A percentile compares a stretch with the other conserved stretches of the same genome.
Evolutionary conservation across 371 early-diverging fungal species (phyloP).

Genomic region (Chytridium lagenaria): DNA sequence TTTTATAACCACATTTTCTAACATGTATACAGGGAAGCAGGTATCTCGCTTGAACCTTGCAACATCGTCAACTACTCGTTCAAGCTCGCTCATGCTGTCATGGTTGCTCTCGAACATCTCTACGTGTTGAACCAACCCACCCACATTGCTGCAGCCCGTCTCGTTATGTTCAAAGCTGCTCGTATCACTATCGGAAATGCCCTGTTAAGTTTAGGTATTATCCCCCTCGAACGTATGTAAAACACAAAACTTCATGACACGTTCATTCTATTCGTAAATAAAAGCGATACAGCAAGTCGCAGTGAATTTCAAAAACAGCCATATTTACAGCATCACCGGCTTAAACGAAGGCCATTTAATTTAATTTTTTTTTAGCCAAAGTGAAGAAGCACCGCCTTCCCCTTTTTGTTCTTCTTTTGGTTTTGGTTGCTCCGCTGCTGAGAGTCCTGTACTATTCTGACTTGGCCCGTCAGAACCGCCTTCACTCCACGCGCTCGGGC

Average conservation of each 20-base stretch:
- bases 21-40: constrained; percentile 30
- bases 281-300: too few species aligned
- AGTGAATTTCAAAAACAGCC: too few species aligned
- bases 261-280: too few species aligned
- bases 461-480: too few species aligned
- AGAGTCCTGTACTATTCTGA: too few species aligned
- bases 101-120: constrained; percentile 80
- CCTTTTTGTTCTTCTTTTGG: constrained; percentile 40
- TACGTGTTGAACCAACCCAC: constrained; percentile 81
- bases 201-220: constrained; percentile 76
- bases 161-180: constrained; percentile 77
- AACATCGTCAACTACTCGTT: constrained; percentile 92
- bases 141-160: constrained; percentile 81
- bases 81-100: constrained; percentile 85
- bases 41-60: constrained; percentile 85
- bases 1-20: background rate
- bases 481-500: constrained; percentile 19
- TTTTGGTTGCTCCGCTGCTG: constrained; percentile 3
- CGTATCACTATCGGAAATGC: constrained; percentile 81
- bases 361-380: constrained; percentile 31
- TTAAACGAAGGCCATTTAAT: background rate
- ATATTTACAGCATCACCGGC: too few species aligned
- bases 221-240: constrained; percentile 91
- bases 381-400: constrained; percentile 38
- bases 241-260: background rate